Evolutionary conservation across 2,329 filamentous ascomycete genomes (phyloP).

Genomic region (Dactylellina drechsleri): DNA sequence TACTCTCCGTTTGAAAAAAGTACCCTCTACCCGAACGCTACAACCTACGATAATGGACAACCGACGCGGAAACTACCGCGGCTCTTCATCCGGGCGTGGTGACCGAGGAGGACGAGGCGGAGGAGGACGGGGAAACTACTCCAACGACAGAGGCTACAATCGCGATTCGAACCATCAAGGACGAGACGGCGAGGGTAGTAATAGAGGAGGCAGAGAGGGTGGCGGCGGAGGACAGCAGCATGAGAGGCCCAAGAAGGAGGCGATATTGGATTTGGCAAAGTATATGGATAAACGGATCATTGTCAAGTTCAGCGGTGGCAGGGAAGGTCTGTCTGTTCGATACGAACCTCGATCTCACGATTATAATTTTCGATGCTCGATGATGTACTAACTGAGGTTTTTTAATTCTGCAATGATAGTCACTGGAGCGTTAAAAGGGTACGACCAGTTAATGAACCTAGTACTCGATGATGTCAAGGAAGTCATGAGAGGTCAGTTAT

Average conservation of each 20-base stretch:
- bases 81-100: conserved; percentile 25
- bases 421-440: conserved; percentile 88
- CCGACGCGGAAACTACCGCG: conserved; percentile 55
- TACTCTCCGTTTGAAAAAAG: conserved; percentile 42
- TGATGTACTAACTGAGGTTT: not conserved
- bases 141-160: conserved; percentile 61
- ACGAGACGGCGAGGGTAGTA: conserved; percentile 63
- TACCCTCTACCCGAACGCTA: conserved; percentile 8
- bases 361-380: not conserved
- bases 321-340: conserved; percentile 74
- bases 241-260: conserved; percentile 95
- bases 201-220: conserved; percentile 63
- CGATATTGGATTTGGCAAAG: conserved; percentile 92
- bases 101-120: conserved; percentile 61
- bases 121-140: conserved; percentile 62
- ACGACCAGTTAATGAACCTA: conserved; percentile 97
- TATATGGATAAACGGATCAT: conserved; percentile 97
- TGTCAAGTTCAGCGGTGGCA: conserved; percentile 95
- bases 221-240: conserved; percentile 66
- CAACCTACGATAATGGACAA: conserved; percentile 53
- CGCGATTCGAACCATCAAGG: conserved; percentile 62
- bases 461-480: conserved; percentile 95
- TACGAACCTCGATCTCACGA: not conserved
- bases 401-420: conserved; percentile 67
- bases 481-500: conserved; percentile 76